Base-by-base conservation (phyloP, 495 filamentous ascomycete genomes). In the Aspergillus nidulans region DNA sequence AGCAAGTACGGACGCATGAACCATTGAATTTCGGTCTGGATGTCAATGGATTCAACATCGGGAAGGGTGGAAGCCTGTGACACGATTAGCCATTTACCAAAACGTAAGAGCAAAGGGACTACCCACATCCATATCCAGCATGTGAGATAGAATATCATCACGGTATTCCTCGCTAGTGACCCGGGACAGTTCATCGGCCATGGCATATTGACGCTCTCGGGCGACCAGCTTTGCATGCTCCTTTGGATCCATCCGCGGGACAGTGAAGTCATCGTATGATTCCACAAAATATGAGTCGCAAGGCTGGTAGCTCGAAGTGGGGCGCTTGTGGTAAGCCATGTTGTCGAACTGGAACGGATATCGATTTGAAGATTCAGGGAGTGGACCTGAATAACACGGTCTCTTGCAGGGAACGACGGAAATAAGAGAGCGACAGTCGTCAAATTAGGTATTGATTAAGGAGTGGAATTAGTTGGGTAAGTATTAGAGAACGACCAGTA, bases 1-100 rank as follows among this genome's bases (percentile, higher is more conserved):
- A 99, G 85, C 24, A 99, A 85, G 69, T 96, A 99, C 0, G 94
- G 92, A 60, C 94, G 81, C 94, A 99, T 99, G 77, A 92, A 97
- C 95, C 95, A 99, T 67, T 97, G 90, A 52, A 99, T 97, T 76
- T 99, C 94, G 43, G 91, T 88, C 71, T 99, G 94, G 69, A 97
- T 95, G 62, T 99, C 94, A 69, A 99, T 99, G 16, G 92, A 90
- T 62, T 91, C 91, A 64, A 95, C 90, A 68, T 99, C 95, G 26
- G 94, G 91, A 59, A 97, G 76, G 30, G 95, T 97, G 69, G 91
- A 85, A 61, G 83, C 76, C 94, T 97, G 58, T 38, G 50, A n/a
- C 13, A 45, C 60, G 78, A 61, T 65, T 60, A 66, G 61, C 49
- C n/a, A 44, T 36, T 52, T 2, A 34, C 30, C 18, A 30, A 1